Percentiles rank a stretch among this genome's conserved stretches.
These are phyloP conservation scores for Arthrobotrys sinensis DNA, from an alignment of 2,329 filamentous ascomycete species.

Conservation along the genomic window DNA sequence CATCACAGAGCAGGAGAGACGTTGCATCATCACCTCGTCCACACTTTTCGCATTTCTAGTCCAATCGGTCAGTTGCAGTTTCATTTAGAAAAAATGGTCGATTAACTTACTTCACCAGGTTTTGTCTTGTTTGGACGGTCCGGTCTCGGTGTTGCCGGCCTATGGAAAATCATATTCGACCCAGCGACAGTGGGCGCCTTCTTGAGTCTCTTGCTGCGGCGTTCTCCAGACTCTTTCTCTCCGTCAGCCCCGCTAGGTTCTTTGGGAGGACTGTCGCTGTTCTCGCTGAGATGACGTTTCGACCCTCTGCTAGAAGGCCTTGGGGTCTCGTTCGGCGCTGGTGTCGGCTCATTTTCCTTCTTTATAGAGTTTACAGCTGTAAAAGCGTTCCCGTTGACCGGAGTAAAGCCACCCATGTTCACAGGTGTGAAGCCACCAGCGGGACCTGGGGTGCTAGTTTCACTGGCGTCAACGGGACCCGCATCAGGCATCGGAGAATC, in stretches of 20 bases:
- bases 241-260: slow-evolving; percentile 69
- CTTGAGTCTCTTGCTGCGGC: slow-evolving; percentile 92
- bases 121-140: slow-evolving; percentile 74
- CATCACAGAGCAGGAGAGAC: slow-evolving; percentile 85
- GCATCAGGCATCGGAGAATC: slow-evolving; percentile 66
- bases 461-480: slow-evolving; percentile 65
- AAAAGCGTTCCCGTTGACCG: slow-evolving; percentile 73
- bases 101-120: slow-evolving; percentile 72
- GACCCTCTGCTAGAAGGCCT: slow-evolving; percentile 66
- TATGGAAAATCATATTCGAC: slow-evolving; percentile 95
- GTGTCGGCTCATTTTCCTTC: slow-evolving; percentile 61
- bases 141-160: slow-evolving; percentile 78
- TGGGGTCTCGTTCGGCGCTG: slow-evolving; percentile 53
- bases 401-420: slow-evolving; percentile 75
- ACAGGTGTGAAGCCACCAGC: slow-evolving; percentile 75
- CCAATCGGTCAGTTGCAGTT: slow-evolving; percentile 64
- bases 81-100: slow-evolving; percentile 29
- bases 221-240: slow-evolving; percentile 77
- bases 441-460: slow-evolving; percentile 67
- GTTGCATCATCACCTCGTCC: slow-evolving; percentile 81
- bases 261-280: slow-evolving; percentile 61
- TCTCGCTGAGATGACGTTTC: slow-evolving; percentile 69
- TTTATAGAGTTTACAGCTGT: slow-evolving; percentile 64
- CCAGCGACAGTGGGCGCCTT: slow-evolving; percentile 92
- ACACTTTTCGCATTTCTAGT: slow-evolving; percentile 86